Percentiles rank a stretch among this genome's conserved stretches.
phyloP scores from a whole-genome alignment of 2,329 filamentous ascomycete species.

The Furcasterigmium sp. region DNA sequence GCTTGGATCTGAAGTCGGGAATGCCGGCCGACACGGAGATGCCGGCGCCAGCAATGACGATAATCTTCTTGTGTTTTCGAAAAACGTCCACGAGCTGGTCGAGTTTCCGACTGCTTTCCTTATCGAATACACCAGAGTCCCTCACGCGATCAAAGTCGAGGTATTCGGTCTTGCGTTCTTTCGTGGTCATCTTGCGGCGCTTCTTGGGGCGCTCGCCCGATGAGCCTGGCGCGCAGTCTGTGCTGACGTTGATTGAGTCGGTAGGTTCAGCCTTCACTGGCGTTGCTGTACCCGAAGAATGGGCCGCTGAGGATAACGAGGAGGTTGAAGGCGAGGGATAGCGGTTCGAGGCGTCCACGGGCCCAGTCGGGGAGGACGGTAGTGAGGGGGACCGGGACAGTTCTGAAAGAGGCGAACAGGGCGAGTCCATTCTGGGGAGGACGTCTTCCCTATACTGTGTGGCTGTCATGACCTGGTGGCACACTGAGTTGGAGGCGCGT shows the following conservation, averaged over 20 bases:
- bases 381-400: conserved; percentile 49
- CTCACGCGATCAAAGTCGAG: conserved; percentile 61
- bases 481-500: too few species aligned
- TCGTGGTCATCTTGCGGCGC: conserved; percentile 61
- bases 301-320: conserved; percentile 17
- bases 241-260: conserved; percentile 13
- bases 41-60: conserved; percentile 91
- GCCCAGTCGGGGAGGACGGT: conserved; percentile 34
- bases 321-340: conserved; percentile 48
- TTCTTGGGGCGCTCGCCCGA: conserved; percentile 61
- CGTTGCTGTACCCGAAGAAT: conserved; percentile 33
- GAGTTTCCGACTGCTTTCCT: conserved; percentile 47
- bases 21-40: conserved; percentile 97
- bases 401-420: conserved; percentile 49
- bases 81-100: conserved; percentile 68
- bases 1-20: conserved; percentile 90
- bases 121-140: conserved; percentile 42
- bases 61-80: conserved; percentile 89
- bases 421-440: conserved; percentile 24
- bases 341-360: conserved; percentile 32
- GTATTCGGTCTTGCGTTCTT: conserved; percentile 72
- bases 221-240: conserved; percentile 56
- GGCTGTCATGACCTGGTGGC: conserved; percentile 10
- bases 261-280: conserved; percentile 20
- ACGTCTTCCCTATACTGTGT: conserved; percentile 4